Conservation (phyloP, 805 yeast genomes). For the Maudiozyma pseudohumilis region DNA sequence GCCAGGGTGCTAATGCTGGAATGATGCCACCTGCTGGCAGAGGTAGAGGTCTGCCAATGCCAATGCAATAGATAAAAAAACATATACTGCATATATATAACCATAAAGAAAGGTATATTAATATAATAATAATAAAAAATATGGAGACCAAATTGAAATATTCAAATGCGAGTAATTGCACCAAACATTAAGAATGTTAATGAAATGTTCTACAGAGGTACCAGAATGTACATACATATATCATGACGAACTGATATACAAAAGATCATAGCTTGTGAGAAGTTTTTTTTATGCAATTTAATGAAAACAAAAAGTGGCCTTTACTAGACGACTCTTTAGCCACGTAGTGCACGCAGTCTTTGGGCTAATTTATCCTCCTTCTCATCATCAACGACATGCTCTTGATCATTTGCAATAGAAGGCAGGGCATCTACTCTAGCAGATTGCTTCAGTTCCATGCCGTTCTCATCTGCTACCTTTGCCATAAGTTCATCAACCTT, state of each 20-base stretch:
- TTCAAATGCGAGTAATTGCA: too few species aligned
- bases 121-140: not conserved
- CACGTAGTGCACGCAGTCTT: slow-evolving; percentile 75
- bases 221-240: too few species aligned
- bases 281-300: too few species aligned
- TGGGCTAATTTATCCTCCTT: slow-evolving; percentile 84
- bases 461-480: slow-evolving; percentile 95
- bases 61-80: slow-evolving; percentile 9
- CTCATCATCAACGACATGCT: slow-evolving; percentile 44
- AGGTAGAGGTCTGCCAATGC: slow-evolving; percentile 61
- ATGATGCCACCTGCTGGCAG: slow-evolving; percentile 46
- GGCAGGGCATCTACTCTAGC: slow-evolving; percentile 42
- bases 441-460: slow-evolving; percentile 81
- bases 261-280: too few species aligned
- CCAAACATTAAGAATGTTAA: too few species aligned
- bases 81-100: not conserved
- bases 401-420: slow-evolving; percentile 46
- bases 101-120: too few species aligned
- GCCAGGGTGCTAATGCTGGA: slow-evolving; percentile 42
- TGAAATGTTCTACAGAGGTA: too few species aligned
- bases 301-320: too few species aligned
- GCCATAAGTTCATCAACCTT: slow-evolving; percentile 85
- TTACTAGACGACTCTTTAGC: too few species aligned
- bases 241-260: too few species aligned
- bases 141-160: too few species aligned